Percentiles rank a stretch among this genome's conserved stretches.
Conservation (phyloP, 2,329 filamentous ascomycete genomes). For the Aaosphaeria pasadenensis region DNA sequence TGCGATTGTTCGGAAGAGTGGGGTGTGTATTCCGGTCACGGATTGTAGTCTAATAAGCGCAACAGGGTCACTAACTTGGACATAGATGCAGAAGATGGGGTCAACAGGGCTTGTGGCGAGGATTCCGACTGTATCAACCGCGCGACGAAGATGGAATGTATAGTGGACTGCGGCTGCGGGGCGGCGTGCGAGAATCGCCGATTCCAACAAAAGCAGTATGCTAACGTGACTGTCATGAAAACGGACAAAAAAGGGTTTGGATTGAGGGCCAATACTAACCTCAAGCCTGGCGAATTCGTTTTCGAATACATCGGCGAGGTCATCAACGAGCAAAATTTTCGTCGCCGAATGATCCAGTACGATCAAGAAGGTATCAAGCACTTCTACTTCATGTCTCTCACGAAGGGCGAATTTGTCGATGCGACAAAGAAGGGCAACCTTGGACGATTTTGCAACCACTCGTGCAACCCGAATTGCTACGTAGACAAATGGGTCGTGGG, state of each 20-base stretch:
- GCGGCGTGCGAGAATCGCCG: slow-evolving; percentile 88
- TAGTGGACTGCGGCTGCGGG: slow-evolving; percentile 83
- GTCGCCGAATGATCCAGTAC: slow-evolving; percentile 87
- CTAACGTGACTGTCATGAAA: slow-evolving; percentile 90
- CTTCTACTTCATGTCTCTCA: slow-evolving; percentile 99
- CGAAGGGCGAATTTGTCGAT: slow-evolving; percentile 93
- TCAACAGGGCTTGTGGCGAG: slow-evolving; percentile 86
- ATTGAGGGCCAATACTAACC: slow-evolving; percentile 73
- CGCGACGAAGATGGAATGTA: slow-evolving; percentile 95
- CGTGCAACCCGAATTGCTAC: slow-evolving; percentile 97
- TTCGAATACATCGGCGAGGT: slow-evolving; percentile 99
- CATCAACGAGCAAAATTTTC: slow-evolving; percentile 88
- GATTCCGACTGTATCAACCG: slow-evolving; percentile 99
- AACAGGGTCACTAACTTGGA: slow-evolving; percentile 29
- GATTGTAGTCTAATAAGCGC: slow-evolving; percentile 3
- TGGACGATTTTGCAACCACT: slow-evolving; percentile 97
- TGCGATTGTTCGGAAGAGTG: slow-evolving; percentile 95
- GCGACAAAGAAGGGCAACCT: slow-evolving; percentile 96
- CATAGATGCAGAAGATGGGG: slow-evolving; percentile 48
- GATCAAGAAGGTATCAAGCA: slow-evolving; percentile 97
- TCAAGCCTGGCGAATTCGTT: slow-evolving; percentile 85
- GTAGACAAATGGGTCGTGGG: slow-evolving; percentile 99
- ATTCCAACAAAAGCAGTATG: slow-evolving; percentile 87
- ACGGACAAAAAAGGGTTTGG: slow-evolving; percentile 98
- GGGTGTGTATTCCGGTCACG: slow-evolving; percentile 61